Conservation (phyloP, 2,329 filamentous ascomycete species). For the Alternaria triticimaculans region DNA sequence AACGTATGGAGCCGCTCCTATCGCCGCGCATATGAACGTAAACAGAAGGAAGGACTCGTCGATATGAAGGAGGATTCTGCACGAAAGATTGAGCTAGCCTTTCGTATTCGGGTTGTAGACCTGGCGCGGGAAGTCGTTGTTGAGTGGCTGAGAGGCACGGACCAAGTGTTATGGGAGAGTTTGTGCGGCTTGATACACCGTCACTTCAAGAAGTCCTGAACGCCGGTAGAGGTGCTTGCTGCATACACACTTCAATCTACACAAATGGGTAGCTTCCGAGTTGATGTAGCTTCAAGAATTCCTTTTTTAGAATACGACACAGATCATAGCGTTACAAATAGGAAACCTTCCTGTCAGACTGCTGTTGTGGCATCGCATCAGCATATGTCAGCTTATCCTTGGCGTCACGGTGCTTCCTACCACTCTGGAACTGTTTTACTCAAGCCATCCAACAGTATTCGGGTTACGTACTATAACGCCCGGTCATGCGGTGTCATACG, state of each 20-base stretch:
- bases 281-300: not conserved
- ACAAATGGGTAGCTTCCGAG: not conserved
- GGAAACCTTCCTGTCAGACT: not conserved
- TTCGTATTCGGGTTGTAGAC: constrained; percentile 48
- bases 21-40: constrained; percentile 62
- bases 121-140: constrained; percentile 52
- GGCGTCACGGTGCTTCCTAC: not conserved
- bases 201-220: constrained; percentile 26
- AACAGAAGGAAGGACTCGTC: constrained; percentile 23
- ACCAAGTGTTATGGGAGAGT: constrained; percentile 80
- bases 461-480: not conserved
- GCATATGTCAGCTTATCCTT: not conserved
- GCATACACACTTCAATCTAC: not conserved
- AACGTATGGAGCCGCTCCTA: constrained; percentile 83
- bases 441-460: not conserved
- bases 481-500: not conserved
- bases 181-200: constrained; percentile 72
- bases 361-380: not conserved
- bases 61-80: constrained; percentile 36
- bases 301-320: not conserved
- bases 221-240: fast-evolving
- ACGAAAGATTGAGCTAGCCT: constrained; percentile 45
- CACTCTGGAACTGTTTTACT: not conserved
- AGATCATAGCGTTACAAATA: not conserved
- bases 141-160: constrained; percentile 78